A percentile compares a stretch with the other conserved stretches of the same genome.
phyloP scores from a whole-genome alignment of 257 asterid species.

The Agastache rugosa region DNA sequence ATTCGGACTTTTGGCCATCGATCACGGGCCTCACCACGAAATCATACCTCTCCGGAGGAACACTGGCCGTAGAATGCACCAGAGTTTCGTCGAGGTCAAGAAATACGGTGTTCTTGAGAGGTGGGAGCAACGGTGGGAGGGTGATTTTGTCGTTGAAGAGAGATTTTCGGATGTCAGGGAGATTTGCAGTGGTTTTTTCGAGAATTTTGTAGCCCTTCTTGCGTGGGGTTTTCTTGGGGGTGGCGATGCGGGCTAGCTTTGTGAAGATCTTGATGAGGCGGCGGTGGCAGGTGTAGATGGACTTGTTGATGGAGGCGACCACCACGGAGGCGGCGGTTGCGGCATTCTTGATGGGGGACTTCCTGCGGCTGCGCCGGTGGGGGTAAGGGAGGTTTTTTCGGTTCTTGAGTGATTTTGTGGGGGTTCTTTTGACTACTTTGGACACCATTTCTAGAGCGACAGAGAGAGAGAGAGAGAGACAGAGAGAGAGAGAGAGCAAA shows the following conservation, averaged over 20 bases:
- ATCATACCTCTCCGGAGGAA: slow-evolving; percentile 76
- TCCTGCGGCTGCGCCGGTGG: slow-evolving; percentile 57
- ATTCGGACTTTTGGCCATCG: slow-evolving; percentile 68
- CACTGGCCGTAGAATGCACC: slow-evolving; percentile 68
- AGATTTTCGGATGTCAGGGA: slow-evolving; percentile 34
- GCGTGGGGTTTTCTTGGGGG: slow-evolving; percentile 64
- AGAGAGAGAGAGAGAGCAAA: too few species aligned
- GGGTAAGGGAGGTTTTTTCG: slow-evolving; percentile 44
- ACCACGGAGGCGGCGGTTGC: slow-evolving; percentile 60
- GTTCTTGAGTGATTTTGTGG: slow-evolving; percentile 70
- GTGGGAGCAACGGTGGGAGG: slow-evolving; percentile 55
- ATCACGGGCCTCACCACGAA: slow-evolving; percentile 80
- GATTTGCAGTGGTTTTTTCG: slow-evolving; percentile 40
- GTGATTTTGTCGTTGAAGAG: slow-evolving; percentile 49
- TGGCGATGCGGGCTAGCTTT: slow-evolving; percentile 60
- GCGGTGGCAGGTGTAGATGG: slow-evolving; percentile 78
- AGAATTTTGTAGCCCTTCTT: slow-evolving; percentile 71
- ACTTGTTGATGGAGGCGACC: slow-evolving; percentile 73
- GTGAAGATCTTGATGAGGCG: slow-evolving; percentile 83
- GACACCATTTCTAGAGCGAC: slow-evolving; percentile 64
- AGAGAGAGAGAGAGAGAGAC: not conserved
- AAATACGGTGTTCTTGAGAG: slow-evolving; percentile 61
- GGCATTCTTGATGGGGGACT: slow-evolving; percentile 65
- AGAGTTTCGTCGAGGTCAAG: slow-evolving; percentile 93
- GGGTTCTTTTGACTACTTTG: slow-evolving; percentile 72